Evolutionary conservation across 352 stramenopile genomes (phyloP).

Genomic region (Phytophthora lateralis): DNA sequence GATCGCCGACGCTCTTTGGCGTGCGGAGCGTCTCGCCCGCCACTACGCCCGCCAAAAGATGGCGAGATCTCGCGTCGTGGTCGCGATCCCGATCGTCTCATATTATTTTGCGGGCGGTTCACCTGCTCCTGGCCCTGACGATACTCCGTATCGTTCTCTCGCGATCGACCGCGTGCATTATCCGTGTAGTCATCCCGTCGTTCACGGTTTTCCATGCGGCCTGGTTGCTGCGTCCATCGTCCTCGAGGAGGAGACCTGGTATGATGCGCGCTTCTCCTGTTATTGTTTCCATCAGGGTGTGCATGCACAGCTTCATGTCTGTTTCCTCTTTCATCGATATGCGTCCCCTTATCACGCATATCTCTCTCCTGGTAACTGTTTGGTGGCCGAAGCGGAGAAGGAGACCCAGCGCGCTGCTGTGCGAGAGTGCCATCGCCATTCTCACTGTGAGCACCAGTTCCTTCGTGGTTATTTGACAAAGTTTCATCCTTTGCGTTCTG

Average conservation of each 20-base stretch:
- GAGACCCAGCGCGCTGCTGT: conserved; percentile 11
- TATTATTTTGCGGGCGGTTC: neutral
- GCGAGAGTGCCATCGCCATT: neutral
- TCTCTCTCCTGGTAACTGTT: conserved; percentile 2
- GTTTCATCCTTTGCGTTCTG: neutral
- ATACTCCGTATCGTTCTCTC: neutral
- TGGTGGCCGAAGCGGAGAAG: conserved; percentile 4
- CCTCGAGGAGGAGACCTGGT: conserved; percentile 6
- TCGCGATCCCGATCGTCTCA: conserved; percentile 16
- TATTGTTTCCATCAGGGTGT: neutral
- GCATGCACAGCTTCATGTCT: neutral
- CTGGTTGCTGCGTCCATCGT: conserved; percentile 13
- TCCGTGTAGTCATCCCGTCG: conserved; percentile 12
- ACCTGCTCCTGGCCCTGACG: too few species aligned
- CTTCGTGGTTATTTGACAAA: neutral
- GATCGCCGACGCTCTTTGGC: conserved; percentile 9
- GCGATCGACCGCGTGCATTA: conserved; percentile 14
- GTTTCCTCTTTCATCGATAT: neutral
- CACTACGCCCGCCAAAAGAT: neutral
- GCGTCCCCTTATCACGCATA: neutral
- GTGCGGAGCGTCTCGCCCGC: neutral
- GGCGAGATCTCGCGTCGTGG: conserved; percentile 8
- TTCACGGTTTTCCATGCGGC: neutral
- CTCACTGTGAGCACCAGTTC: conserved; percentile 1
- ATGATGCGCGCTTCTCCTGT: conserved; percentile 1